A percentile compares a stretch with the other conserved stretches of the same genome.
phyloP scores from a whole-genome alignment of 495 filamentous ascomycete species.

The Acidomyces sp. region DNA sequence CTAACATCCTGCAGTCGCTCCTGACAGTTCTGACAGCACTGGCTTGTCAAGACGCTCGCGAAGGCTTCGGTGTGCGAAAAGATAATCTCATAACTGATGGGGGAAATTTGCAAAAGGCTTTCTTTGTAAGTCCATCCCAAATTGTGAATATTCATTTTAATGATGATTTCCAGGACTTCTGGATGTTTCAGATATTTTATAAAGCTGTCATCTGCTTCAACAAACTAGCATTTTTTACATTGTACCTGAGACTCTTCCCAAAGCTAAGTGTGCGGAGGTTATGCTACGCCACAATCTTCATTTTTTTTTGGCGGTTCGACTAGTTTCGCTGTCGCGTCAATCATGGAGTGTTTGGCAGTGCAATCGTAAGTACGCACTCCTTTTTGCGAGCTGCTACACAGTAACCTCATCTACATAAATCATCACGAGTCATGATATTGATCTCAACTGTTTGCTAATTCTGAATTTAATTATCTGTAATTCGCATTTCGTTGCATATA shows the following conservation, averaged over 20 bases:
- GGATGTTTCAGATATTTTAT: conserved; percentile 11
- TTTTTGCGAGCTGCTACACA: too few species aligned
- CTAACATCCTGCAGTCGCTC: background rate
- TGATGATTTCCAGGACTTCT: conserved; percentile 11
- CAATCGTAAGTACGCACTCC: too few species aligned
- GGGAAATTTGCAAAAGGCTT: background rate
- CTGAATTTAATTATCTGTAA: too few species aligned
- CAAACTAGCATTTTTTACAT: conserved; percentile 15
- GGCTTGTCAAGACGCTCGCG: background rate
- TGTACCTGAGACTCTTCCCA: conserved; percentile 15
- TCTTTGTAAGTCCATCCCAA: background rate
- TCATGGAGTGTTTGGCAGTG: background rate
- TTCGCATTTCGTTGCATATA: too few species aligned
- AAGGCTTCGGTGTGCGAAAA: background rate
- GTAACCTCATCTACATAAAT: too few species aligned
- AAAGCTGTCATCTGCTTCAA: conserved; percentile 13
- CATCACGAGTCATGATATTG: too few species aligned
- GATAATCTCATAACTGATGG: background rate
- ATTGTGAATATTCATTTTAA: background rate
- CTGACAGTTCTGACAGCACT: background rate
- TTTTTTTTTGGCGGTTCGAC: background rate
- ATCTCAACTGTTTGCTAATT: too few species aligned
- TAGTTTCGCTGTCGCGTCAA: background rate
- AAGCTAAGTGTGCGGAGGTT: background rate
- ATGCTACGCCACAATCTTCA: background rate